A percentile compares a stretch with the other conserved stretches of the same genome.
Conservation (phyloP, 2,329 filamentous ascomycete species). For the Trichothecium roseum region DNA sequence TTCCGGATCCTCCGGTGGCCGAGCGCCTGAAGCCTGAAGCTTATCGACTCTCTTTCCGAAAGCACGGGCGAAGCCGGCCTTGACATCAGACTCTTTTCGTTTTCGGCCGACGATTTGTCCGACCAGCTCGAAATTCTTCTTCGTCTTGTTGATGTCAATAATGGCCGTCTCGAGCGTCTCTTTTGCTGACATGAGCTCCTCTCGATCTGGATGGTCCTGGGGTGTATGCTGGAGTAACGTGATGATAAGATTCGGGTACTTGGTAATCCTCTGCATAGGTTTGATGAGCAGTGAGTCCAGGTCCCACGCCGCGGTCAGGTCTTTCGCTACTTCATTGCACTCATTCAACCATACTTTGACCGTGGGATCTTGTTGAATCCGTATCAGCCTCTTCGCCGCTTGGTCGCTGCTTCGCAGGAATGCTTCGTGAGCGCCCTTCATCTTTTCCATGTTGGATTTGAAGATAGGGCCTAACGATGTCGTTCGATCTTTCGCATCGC, state of each 20-base stretch:
- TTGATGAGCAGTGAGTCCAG: conserved; percentile 95
- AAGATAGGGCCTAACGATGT: conserved; percentile 45
- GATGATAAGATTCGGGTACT: conserved; percentile 80
- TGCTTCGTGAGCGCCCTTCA: conserved; percentile 50
- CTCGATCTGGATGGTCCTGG: conserved; percentile 71
- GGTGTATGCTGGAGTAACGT: conserved; percentile 73
- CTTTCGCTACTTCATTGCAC: conserved; percentile 84
- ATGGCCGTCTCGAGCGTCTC: conserved; percentile 53
- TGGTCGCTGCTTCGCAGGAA: conserved; percentile 54
- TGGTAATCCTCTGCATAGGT: conserved; percentile 86
- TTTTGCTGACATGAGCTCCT: conserved; percentile 45
- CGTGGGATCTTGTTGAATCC: conserved; percentile 52
- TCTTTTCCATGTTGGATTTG: conserved; percentile 44
- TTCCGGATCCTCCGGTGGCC: conserved; percentile 64
- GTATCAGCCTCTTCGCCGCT: conserved; percentile 49
- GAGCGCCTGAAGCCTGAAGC: conserved; percentile 52
- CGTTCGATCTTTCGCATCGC: conserved; percentile 41
- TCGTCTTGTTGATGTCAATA: conserved; percentile 86
- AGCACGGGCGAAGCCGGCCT: conserved; percentile 74
- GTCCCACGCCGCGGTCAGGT: conserved; percentile 90
- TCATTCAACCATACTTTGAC: conserved; percentile 82
- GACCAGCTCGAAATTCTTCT: conserved; percentile 88
- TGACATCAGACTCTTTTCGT: conserved; percentile 80
- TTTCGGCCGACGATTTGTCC: conserved; percentile 80
- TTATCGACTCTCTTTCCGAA: conserved; percentile 87